Base-by-base conservation (phyloP, 116 monocot species). In the Cymodocea nodosa region DNA sequence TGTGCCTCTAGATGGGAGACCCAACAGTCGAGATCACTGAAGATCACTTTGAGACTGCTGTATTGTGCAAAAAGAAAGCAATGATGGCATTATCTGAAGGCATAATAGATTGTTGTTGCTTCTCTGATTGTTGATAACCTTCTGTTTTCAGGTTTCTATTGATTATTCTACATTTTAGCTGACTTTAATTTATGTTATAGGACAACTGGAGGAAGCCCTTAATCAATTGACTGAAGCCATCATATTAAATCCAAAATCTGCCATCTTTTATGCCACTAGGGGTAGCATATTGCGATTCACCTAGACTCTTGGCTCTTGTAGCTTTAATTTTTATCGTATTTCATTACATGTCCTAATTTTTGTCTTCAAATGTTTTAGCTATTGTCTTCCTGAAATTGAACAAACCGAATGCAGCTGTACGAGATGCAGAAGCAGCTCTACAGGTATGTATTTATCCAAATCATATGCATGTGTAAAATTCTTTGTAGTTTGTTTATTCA, bases 371-470 rank as follows among this genome's bases (percentile, higher is more conserved):
- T 15, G 50, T 54, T 24, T 70, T 74, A 95, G 95, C 90, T 59
- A 66, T 73, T 78, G 79, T 79, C 72, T 90, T 87, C 66, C 65
- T 83, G 30, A 95, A 87, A 71, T 71, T 79, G 73, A 75, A 64
- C 15, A 90, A 90, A 73, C 90, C 90, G 62, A 95, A 87, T 81
- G 87, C 87, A 23, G 90, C 95, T n/a, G 83, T 95, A 39, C 60
- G 79, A 74, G 95, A 90, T 83, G 83, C 87, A 58, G 78, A 90
- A 78, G 79, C 79, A 75, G 90, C 95, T 50, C 66, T 90, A 51
- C 67, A 95, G 90, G 90, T 90, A 69, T 48, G 20, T 68, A 5
- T 64, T 36, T 30, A 59, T 63, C 25, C 55, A 62, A 35, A 25
- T 36, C 50, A 55, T 13, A 51, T 55, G 48, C 17, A 17, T 37